Evolutionary conservation across 2,329 filamentous ascomycete genomes (phyloP), one percentile per base, ranked within the genome.

Genomic region (Alternaria angustiovoidea): DNA sequence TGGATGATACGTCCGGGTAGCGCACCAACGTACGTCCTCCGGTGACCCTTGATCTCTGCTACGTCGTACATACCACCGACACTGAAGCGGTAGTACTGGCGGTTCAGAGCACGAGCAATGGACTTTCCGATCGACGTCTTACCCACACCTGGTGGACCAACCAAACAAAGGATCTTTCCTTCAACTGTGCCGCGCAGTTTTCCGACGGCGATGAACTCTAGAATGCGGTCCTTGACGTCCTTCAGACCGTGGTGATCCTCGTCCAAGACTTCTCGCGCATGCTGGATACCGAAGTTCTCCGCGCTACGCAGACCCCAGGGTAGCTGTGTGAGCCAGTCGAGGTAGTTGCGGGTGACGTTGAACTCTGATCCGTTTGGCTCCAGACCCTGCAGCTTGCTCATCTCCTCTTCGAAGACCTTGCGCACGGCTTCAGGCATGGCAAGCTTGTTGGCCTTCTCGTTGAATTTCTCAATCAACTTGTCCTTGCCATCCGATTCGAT

Each of bases 91-190:
- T 99, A 99, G 83, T 99, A 99, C 75, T 99, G 90, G 60, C 96
- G 87, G 81, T 97, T 97, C 59, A 99, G 83, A 28, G 95, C 96
- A 56, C 94, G 88, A 16, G 95, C 95, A 71, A 99, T 97, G 0
- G 94, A 98, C 79, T 99, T 99, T 76, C 95, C 95, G 68, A 99
- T 99, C 79, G 94, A 97, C 3, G 95, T 99, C 84, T 99, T 99
- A 72, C 95, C 95, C 26, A 99, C 95, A 83, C 95, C 95, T 18
- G 95, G 95, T 53, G 95, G 95, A 1, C 95, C 95, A 56, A 99
- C 96, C 75, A 99, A 94, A 81, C 95, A 99, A 39, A 99, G 83
- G 54, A 99, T 99, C 82, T 99, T 99, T 77, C 95, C 95, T 79
- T 99, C 95, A 0, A 99, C 95, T 0, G 94, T 97, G 41, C 96